phyloP scores from a whole-genome alignment of 2,329 filamentous ascomycete genomes.

The Arachnomyces sp. region DNA sequence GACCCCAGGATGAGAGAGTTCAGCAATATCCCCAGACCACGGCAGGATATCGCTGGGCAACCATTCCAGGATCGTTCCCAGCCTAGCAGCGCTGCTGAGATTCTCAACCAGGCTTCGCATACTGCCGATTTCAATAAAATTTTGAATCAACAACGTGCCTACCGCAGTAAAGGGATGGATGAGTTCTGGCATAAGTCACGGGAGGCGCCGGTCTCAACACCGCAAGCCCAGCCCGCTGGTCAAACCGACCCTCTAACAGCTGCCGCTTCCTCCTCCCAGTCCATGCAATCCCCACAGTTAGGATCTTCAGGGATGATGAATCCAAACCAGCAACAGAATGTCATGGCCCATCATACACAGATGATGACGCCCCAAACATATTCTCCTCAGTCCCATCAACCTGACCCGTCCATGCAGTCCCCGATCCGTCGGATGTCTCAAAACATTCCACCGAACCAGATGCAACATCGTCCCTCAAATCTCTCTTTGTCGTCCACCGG shows the following conservation, averaged over 20 bases:
- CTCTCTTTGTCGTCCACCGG: conserved; percentile 47
- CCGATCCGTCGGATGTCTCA: conserved; percentile 63
- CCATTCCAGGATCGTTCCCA: conserved; percentile 82
- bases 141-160: conserved; percentile 69
- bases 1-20: conserved; percentile 73
- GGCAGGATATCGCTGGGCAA: conserved; percentile 81
- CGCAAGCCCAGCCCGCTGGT: conserved; percentile 31
- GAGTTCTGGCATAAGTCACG: conserved; percentile 76
- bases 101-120: conserved; percentile 77
- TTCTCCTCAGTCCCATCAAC: conserved; percentile 64
- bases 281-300: conserved; percentile 32
- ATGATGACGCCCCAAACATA: conserved; percentile 46
- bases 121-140: conserved; percentile 85
- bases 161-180: conserved; percentile 71
- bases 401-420: conserved; percentile 63
- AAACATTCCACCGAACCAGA: conserved; percentile 50
- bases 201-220: conserved; percentile 57
- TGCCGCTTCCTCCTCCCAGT: conserved; percentile 28
- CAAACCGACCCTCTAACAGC: conserved; percentile 9
- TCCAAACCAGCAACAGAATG: conserved; percentile 25
- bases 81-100: conserved; percentile 64
- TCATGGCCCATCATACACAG: conserved; percentile 34
- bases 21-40: conserved; percentile 70
- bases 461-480: conserved; percentile 59
- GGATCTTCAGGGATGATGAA: conserved; percentile 26